phyloP scores from a whole-genome alignment of 176 grass and related monocot genomes.

The Dactylis glomerata region DNA sequence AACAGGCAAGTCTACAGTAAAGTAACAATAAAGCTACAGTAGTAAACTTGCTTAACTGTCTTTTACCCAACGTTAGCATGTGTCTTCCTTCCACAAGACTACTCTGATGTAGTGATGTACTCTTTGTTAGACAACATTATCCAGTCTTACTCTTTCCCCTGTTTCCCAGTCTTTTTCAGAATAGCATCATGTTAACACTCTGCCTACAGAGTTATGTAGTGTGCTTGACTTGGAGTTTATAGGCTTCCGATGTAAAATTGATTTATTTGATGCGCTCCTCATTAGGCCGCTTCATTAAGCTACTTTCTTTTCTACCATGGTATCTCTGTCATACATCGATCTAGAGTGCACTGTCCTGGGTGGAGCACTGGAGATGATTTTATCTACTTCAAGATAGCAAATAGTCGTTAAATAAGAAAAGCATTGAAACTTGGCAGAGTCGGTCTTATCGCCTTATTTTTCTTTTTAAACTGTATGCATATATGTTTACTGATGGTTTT shows the following conservation, averaged over 20 bases:
- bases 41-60: not conserved
- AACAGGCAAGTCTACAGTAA: not conserved
- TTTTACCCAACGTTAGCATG: not conserved
- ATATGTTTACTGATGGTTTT: constrained; percentile 9
- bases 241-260: not conserved
- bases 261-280: not conserved
- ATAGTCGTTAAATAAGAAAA: not conserved
- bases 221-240: not conserved
- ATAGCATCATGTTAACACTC: not conserved
- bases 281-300: not conserved
- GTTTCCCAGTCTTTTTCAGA: not conserved
- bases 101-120: not conserved
- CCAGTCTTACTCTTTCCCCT: not conserved
- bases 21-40: not conserved
- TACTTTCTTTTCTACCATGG: not conserved
- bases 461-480: not conserved
- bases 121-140: not conserved
- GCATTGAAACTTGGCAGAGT: not conserved
- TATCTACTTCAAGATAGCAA: not conserved
- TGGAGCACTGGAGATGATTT: not conserved
- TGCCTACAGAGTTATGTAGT: not conserved
- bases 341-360: not conserved
- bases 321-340: not conserved
- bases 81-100: not conserved
- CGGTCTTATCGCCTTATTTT: not conserved